phyloP scores from a whole-genome alignment of 2,329 filamentous ascomycete species.

The Trichoderma koningii region DNA sequence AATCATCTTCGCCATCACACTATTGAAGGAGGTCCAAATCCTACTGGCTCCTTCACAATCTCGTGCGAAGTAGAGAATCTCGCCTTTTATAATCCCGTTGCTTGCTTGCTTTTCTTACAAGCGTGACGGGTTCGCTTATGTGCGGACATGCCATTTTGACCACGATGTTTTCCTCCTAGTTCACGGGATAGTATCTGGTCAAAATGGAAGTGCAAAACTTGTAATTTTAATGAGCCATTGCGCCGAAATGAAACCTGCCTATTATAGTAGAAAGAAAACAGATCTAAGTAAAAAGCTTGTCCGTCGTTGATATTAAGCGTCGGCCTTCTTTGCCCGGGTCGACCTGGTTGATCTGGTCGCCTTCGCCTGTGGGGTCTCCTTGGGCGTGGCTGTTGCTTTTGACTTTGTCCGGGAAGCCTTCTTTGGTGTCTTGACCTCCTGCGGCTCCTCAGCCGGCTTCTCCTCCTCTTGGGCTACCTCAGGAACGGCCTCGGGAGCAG shows the following conservation, averaged over 20 bases:
- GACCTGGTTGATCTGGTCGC: slow-evolving; percentile 34
- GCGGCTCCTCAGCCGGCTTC: slow-evolving; percentile 33
- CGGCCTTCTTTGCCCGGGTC: slow-evolving; percentile 44
- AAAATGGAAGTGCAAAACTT: slow-evolving; percentile 4
- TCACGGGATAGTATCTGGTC: not conserved
- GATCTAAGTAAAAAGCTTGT: not conserved
- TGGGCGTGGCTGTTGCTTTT: slow-evolving; percentile 35
- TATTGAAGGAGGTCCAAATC: slow-evolving; percentile 39
- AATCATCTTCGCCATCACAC: slow-evolving; percentile 47
- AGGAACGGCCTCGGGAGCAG: slow-evolving; percentile 30
- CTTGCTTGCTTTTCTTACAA: slow-evolving; percentile 48
- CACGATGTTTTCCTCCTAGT: slow-evolving; percentile 24
- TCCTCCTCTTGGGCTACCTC: slow-evolving; percentile 32
- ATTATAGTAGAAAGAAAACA: not conserved
- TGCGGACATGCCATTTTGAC: slow-evolving; percentile 50
- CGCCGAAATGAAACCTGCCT: slow-evolving; percentile 23
- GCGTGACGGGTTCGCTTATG: slow-evolving; percentile 64
- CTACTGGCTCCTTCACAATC: slow-evolving; percentile 49
- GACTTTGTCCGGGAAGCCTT: slow-evolving; percentile 30
- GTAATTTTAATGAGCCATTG: slow-evolving; percentile 26
- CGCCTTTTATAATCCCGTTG: slow-evolving; percentile 64
- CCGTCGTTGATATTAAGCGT: slow-evolving; percentile 35
- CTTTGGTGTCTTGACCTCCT: slow-evolving; percentile 30
- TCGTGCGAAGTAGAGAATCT: slow-evolving; percentile 56
- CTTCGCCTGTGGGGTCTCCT: slow-evolving; percentile 33